phyloP scores from a whole-genome alignment of 1,284 basidiomycete species.

The Austroboletus rostrupii region DNA sequence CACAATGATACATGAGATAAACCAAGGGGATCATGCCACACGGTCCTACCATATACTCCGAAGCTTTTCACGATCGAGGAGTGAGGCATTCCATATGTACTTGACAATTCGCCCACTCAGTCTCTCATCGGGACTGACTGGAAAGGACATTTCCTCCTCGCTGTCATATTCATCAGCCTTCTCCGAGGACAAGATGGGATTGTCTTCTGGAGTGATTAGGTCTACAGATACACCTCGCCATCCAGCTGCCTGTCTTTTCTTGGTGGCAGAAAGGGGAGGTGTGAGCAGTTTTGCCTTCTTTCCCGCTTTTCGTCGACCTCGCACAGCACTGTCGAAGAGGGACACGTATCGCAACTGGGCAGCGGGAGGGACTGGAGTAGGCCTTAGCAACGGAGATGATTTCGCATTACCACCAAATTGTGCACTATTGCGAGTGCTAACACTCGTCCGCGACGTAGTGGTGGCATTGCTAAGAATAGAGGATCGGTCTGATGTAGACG shows the following conservation, averaged over 20 bases:
- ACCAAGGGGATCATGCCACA: not conserved
- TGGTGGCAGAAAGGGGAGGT: constrained; percentile 37
- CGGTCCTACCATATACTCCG: constrained; percentile 60
- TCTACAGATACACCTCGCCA: constrained; percentile 78
- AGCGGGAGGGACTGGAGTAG: constrained; percentile 61
- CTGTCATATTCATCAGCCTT: constrained; percentile 27
- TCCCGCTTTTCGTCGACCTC: constrained; percentile 43
- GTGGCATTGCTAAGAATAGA: constrained; percentile 55
- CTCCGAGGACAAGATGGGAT: constrained; percentile 18
- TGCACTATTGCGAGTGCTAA: constrained; percentile 34
- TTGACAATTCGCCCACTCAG: constrained; percentile 55
- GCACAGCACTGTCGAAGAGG: constrained; percentile 58
- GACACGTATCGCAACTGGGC: constrained; percentile 63
- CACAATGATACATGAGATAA: constrained; percentile 4
- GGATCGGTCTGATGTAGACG: constrained; percentile 54
- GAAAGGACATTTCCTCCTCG: constrained; percentile 26
- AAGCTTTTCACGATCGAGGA: constrained; percentile 49
- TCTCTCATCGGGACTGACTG: constrained; percentile 40
- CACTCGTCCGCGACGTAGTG: constrained; percentile 44
- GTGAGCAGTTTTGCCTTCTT: constrained; percentile 32
- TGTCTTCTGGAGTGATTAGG: constrained; percentile 48
- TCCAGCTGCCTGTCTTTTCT: constrained; percentile 54
- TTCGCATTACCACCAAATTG: constrained; percentile 20
- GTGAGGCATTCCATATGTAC: constrained; percentile 61
- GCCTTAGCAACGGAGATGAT: constrained; percentile 37